Conservation (phyloP, 345 rosid genomes). For the Brassica incana region DNA sequence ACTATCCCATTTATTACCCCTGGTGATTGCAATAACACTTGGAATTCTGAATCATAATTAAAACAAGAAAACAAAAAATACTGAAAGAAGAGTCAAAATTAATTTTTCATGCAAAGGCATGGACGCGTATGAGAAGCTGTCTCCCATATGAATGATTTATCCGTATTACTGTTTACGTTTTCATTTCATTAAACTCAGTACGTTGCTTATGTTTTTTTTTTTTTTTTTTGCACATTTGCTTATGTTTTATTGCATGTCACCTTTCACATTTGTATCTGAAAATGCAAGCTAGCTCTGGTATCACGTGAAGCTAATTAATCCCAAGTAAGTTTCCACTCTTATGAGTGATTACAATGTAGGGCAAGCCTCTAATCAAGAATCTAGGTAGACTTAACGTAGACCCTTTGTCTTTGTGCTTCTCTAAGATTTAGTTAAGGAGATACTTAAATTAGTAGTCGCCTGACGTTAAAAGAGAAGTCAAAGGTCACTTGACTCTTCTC, state of each 20-base stretch:
- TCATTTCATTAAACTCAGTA: conserved; percentile 13
- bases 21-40: conserved; percentile 29
- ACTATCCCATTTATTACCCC: conserved; percentile 28
- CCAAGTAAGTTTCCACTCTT: conserved; percentile 12
- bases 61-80: too few species aligned
- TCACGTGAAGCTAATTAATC: conserved; percentile 20
- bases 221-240: not conserved
- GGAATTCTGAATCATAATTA: not conserved
- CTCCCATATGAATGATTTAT: conserved; percentile 28
- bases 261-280: conserved; percentile 20
- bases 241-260: conserved; percentile 22
- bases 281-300: conserved; percentile 1
- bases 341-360: not conserved
- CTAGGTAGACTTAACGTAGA: conserved; percentile 33
- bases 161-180: conserved; percentile 21
- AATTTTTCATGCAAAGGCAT: conserved; percentile 29
- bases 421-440: conserved; percentile 17
- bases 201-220: conserved; percentile 14
- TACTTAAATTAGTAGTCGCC: conserved; percentile 9
- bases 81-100: not conserved
- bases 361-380: conserved; percentile 27
- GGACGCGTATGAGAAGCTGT: conserved; percentile 35
- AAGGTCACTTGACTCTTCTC: conserved; percentile 23
- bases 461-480: conserved; percentile 32
- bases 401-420: conserved; percentile 17